Evolutionary conservation across 2,329 filamentous ascomycete genomes (phyloP).

Genomic region (Exophiala dermatitidis): DNA sequence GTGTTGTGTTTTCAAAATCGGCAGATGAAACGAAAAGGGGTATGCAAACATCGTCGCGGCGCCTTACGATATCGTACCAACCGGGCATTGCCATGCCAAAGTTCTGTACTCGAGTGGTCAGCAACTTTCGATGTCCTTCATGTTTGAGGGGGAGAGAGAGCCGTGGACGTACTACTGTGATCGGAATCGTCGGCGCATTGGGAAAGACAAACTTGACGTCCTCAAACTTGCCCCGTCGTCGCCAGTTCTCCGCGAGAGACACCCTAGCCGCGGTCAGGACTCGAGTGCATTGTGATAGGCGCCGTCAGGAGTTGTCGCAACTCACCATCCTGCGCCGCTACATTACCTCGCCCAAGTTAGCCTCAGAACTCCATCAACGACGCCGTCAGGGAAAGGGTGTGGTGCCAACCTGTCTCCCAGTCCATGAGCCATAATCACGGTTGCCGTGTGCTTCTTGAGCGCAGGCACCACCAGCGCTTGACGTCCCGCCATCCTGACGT

Average conservation of each 20-base stretch:
- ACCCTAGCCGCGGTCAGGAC: constrained; percentile 44
- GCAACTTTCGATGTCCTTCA: neutral
- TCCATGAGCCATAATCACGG: constrained; percentile 89
- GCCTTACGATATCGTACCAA: constrained; percentile 45
- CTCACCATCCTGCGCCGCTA: constrained; percentile 45
- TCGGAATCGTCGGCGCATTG: constrained; percentile 77
- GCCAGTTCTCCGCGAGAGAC: constrained; percentile 79
- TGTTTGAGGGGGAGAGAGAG: neutral
- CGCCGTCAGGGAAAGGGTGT: neutral
- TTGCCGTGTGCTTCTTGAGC: constrained; percentile 77
- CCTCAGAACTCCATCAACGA: neutral
- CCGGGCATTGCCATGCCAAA: constrained; percentile 23
- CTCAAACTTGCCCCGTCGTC: constrained; percentile 68
- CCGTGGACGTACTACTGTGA: constrained; percentile 59
- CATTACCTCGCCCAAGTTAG: constrained; percentile 11
- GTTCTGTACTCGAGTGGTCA: constrained; percentile 18
- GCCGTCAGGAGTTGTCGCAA: neutral
- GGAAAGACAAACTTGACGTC: constrained; percentile 93
- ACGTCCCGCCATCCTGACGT: constrained; percentile 10
- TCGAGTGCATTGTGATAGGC: neutral
- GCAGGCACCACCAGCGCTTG: constrained; percentile 65
- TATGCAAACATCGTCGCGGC: constrained; percentile 34
- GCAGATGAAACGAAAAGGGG: neutral
- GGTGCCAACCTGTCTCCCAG: constrained; percentile 69
- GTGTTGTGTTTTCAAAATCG: neutral